Evolutionary conservation across 2,329 filamentous ascomycete genomes (phyloP).

Genomic region (Cladosporium cucumerinum): DNA sequence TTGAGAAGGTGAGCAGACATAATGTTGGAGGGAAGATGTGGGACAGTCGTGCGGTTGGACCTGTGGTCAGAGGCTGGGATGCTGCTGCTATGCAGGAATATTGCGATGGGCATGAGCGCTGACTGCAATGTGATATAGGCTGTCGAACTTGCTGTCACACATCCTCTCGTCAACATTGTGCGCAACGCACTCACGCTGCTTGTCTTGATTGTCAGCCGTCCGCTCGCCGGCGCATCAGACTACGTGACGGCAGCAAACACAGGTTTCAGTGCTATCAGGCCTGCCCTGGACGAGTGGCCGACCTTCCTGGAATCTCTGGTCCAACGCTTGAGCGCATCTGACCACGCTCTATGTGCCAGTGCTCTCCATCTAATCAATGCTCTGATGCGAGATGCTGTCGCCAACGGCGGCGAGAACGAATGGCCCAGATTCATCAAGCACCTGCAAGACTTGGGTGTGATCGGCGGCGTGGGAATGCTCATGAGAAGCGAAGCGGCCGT

Average conservation of each 20-base stretch:
- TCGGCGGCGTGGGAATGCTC: constrained; percentile 81
- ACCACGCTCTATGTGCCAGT: constrained; percentile 93
- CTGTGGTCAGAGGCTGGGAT: background rate
- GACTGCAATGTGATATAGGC: constrained; percentile 47
- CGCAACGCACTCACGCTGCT: constrained; percentile 95
- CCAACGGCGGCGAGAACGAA: constrained; percentile 71
- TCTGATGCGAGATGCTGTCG: constrained; percentile 85
- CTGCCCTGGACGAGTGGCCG: constrained; percentile 83
- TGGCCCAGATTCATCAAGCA: constrained; percentile 96
- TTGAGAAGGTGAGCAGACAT: constrained; percentile 56
- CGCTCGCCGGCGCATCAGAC: constrained; percentile 50
- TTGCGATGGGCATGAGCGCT: background rate
- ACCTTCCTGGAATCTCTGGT: constrained; percentile 95
- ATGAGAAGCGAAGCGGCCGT: constrained; percentile 94
- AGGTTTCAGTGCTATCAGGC: constrained; percentile 88
- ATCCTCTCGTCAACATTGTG: constrained; percentile 95
- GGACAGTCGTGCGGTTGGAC: background rate
- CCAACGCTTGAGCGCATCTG: constrained; percentile 83
- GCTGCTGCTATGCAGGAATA: background rate
- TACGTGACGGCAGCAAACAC: constrained; percentile 57
- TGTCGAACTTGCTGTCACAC: constrained; percentile 88
- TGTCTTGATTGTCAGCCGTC: constrained; percentile 81
- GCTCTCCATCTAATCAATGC: constrained; percentile 94
- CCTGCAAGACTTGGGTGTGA: constrained; percentile 87
- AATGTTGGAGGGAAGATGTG: background rate